These are phyloP conservation scores for Leccinum subrobustum DNA, from an alignment of 1,284 basidiomycete genomes.

Conservation along the genomic window DNA sequence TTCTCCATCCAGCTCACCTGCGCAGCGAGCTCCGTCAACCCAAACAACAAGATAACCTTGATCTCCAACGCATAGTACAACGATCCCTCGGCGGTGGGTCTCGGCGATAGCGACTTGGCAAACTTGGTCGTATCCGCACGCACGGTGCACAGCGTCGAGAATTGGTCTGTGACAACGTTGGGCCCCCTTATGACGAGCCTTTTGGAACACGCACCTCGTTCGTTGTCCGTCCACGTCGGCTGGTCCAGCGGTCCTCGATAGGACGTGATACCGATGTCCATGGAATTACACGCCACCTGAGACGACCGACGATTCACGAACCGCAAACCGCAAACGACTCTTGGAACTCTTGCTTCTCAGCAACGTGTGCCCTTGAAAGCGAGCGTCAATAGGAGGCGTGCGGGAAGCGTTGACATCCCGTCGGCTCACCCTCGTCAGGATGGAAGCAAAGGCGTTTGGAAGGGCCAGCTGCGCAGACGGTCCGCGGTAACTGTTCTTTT, in stretches of 20 bases:
- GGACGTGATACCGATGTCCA: too few relatives aligned
- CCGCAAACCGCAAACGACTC: too few relatives aligned
- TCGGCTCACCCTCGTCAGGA: conserved; percentile 31
- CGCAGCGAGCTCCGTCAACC: conserved; percentile 46
- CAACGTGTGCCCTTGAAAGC: conserved; percentile 33
- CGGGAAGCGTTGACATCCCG: too few relatives aligned
- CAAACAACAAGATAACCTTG: conserved; percentile 44
- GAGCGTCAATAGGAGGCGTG: neutral
- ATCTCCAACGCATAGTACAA: conserved; percentile 37
- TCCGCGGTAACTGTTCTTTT: conserved; percentile 16
- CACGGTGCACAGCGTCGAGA: conserved; percentile 38
- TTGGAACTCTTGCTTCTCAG: too few relatives aligned
- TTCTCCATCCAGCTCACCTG: conserved; percentile 45
- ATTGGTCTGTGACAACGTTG: conserved; percentile 34
- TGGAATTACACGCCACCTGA: too few relatives aligned
- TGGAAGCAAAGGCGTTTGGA: conserved; percentile 30
- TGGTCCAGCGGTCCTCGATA: too few relatives aligned
- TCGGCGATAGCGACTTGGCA: conserved; percentile 20
- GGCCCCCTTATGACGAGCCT: neutral
- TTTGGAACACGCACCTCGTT: too few relatives aligned
- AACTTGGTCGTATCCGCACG: conserved; percentile 37
- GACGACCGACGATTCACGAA: too few relatives aligned
- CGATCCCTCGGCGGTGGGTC: conserved; percentile 17
- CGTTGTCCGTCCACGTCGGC: too few relatives aligned
- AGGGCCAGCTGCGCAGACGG: conserved; percentile 27